Conservation (phyloP, 805 yeast genomes). For the Teunomyces pallodes region DNA sequence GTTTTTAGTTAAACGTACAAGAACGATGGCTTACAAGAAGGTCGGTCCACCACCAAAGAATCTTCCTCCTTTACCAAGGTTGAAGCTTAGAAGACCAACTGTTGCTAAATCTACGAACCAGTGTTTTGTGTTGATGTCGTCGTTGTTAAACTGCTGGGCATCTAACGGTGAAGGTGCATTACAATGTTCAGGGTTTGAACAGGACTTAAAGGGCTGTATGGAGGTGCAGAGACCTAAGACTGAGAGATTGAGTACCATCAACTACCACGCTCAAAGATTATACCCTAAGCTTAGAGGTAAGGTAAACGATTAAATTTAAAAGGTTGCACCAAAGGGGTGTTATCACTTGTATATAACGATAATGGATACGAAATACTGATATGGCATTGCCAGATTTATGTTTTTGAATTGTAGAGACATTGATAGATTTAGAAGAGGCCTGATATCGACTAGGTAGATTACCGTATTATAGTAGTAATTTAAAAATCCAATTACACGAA, state of each 20-base stretch:
- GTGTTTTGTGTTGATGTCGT: slow-evolving; percentile 79
- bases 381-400: background rate
- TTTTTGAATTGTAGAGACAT: slow-evolving; percentile 1
- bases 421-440: background rate
- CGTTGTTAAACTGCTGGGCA: slow-evolving; percentile 92
- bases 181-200: slow-evolving; percentile 62
- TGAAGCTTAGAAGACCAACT: slow-evolving; percentile 66
- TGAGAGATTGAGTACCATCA: slow-evolving; percentile 44
- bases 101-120: slow-evolving; percentile 59
- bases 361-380: background rate
- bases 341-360: slow-evolving; percentile 2
- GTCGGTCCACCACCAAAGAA: slow-evolving; percentile 39
- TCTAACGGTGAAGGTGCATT: slow-evolving; percentile 83
- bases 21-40: slow-evolving; percentile 42
- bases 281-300: slow-evolving; percentile 53
- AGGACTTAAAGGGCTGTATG: slow-evolving; percentile 75
- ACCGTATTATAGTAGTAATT: too few relatives aligned
- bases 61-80: slow-evolving; percentile 70
- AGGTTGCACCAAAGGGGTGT: slow-evolving; percentile 1
- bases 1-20: background rate
- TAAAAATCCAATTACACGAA: background rate
- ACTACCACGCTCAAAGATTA: slow-evolving; percentile 56
- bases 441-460: too few relatives aligned
- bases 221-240: slow-evolving; percentile 40
- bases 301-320: slow-evolving; percentile 28